Evolutionary conservation across 2,329 filamentous ascomycete genomes (phyloP).

Genomic region (Talaromyces funiculosus): DNA sequence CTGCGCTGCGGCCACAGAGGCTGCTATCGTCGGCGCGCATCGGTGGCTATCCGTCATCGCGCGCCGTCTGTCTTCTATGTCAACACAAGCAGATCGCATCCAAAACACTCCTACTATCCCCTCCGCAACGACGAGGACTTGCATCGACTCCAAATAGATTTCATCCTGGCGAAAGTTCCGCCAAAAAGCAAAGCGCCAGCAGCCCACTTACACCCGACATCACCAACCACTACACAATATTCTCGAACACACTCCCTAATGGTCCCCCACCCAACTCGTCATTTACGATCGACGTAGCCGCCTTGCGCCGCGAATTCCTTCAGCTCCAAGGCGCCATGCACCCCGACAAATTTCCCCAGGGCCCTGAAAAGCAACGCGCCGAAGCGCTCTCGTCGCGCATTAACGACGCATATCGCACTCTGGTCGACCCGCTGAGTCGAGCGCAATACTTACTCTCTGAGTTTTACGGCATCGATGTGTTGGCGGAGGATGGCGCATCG

Average conservation of each 20-base stretch:
- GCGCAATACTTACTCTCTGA: slow-evolving; percentile 80
- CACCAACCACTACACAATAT: slow-evolving; percentile 76
- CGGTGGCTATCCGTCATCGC: not conserved
- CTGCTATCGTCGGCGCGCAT: not conserved
- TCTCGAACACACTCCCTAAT: slow-evolving; percentile 68
- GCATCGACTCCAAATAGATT: not conserved
- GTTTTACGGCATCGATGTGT: slow-evolving; percentile 64
- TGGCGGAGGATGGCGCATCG: slow-evolving; percentile 63
- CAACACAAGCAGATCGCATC: not conserved
- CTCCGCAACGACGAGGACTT: slow-evolving; percentile 6
- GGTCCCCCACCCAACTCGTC: slow-evolving; percentile 73
- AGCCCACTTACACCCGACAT: slow-evolving; percentile 27
- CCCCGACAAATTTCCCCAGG: slow-evolving; percentile 45
- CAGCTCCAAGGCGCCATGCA: slow-evolving; percentile 60
- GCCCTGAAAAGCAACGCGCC: slow-evolving; percentile 52
- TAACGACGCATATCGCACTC: slow-evolving; percentile 86
- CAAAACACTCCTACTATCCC: not conserved
- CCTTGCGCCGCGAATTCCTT: slow-evolving; percentile 79
- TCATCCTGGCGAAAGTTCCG: not conserved
- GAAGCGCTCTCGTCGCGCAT: slow-evolving; percentile 76
- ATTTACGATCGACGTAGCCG: slow-evolving; percentile 66
- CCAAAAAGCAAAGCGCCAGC: not conserved
- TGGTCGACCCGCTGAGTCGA: slow-evolving; percentile 68
- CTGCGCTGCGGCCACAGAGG: not conserved
- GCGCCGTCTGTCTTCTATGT: slow-evolving; percentile 5